Percentiles rank a stretch among this genome's conserved stretches.
Evolutionary conservation across 2,329 filamentous ascomycete species (phyloP).

Genomic region (Venturia carpophila): DNA sequence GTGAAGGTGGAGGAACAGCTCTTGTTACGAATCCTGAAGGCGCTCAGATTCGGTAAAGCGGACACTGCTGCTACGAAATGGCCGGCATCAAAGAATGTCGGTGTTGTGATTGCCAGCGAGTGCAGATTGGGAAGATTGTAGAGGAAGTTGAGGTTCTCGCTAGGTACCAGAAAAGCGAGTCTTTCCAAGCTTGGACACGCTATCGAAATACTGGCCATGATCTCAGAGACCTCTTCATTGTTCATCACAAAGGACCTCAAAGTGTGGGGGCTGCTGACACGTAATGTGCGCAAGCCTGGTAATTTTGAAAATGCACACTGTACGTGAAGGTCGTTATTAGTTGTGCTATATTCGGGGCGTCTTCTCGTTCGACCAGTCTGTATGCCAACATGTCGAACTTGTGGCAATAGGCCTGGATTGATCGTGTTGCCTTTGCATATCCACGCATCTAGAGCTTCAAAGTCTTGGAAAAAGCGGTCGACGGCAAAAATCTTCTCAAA

Average conservation of each 20-base stretch:
- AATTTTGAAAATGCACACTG: neutral
- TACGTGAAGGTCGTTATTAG: neutral
- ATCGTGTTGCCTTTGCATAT: neutral
- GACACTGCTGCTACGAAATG: neutral
- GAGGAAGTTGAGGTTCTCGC: neutral
- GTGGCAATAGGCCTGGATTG: neutral
- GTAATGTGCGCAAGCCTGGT: neutral
- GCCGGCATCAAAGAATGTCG: neutral
- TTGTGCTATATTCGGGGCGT: neutral
- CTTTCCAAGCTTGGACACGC: neutral
- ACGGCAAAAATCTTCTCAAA: neutral
- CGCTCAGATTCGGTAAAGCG: neutral
- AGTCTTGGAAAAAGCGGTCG: constrained; percentile 6
- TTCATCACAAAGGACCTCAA: constrained; percentile 2
- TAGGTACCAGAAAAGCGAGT: neutral
- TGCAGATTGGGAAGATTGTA: neutral
- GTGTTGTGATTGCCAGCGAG: neutral
- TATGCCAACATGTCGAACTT: neutral
- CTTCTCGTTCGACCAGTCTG: neutral
- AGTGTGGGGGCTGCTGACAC: neutral
- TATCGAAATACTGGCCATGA: neutral
- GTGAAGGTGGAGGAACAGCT: neutral
- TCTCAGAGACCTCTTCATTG: neutral
- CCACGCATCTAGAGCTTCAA: constrained; percentile 1
- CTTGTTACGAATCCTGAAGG: neutral